Percentiles rank a stretch among this genome's conserved stretches.
Evolutionary conservation across 148 eudicot species (phyloP).

Genomic region (Selenicereus undatus): DNA sequence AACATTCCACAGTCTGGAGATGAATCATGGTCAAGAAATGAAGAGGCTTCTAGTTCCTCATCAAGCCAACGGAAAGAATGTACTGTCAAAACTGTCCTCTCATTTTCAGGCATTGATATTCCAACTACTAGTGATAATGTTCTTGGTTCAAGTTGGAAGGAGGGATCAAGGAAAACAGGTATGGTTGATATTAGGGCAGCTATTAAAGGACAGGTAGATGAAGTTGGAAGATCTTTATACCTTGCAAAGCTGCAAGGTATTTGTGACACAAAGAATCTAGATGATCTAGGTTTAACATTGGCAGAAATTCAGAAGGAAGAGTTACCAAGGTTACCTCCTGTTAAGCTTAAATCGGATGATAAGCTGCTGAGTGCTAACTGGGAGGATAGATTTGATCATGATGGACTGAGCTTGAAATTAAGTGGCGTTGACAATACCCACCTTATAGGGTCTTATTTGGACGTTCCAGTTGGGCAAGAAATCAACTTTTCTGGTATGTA

Average conservation of each 20-base stretch:
- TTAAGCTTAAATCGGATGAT: constrained; percentile 82
- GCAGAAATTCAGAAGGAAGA: constrained; percentile 77
- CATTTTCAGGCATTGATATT: constrained; percentile 48
- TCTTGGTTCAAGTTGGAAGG: constrained; percentile 39
- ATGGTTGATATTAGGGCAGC: constrained; percentile 49
- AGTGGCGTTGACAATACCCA: constrained; percentile 52
- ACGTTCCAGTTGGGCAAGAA: constrained; percentile 97
- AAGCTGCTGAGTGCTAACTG: constrained; percentile 51
- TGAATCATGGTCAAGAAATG: constrained; percentile 49
- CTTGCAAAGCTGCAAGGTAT: constrained; percentile 58
- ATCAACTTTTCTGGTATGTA: constrained; percentile 65
- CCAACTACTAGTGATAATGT: constrained; percentile 48
- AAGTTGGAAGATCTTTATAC: constrained; percentile 81
- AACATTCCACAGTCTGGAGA: constrained; percentile 32
- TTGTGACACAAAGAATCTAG: constrained; percentile 48
- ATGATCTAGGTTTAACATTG: constrained; percentile 45
- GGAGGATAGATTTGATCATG: constrained; percentile 78
- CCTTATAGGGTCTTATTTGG: constrained; percentile 88
- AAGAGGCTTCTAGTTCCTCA: constrained; percentile 39
- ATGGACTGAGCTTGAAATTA: constrained; percentile 57
- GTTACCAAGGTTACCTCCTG: constrained; percentile 86
- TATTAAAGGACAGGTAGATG: constrained; percentile 85
- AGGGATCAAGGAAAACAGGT: constrained; percentile 47
- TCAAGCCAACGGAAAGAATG: constrained; percentile 64
- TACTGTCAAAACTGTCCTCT: constrained; percentile 69